Percentiles rank a stretch among this genome's conserved stretches.
phyloP scores from a whole-genome alignment of 176 grass and related monocot genomes.

The Juncus effusus region DNA sequence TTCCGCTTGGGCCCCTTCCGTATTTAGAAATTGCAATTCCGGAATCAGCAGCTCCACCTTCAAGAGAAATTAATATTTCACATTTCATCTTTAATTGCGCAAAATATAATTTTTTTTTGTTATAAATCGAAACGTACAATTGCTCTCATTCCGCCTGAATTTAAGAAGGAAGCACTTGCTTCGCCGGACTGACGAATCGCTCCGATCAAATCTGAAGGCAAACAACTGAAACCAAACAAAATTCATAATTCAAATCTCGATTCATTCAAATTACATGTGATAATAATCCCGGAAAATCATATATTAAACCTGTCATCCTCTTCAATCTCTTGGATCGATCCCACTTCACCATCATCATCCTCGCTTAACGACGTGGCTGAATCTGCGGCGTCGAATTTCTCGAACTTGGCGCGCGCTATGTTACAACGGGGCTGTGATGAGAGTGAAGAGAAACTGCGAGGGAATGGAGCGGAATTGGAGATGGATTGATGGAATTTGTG shows the following conservation, averaged over 20 bases:
- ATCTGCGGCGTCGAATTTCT: conserved; percentile 68
- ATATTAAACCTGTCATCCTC: conserved; percentile 58
- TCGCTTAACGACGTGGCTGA: background rate
- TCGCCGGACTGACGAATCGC: conserved; percentile 67
- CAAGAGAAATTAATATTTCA: conserved; percentile 7
- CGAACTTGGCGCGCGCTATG: conserved; percentile 53
- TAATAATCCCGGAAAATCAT: too few relatives aligned
- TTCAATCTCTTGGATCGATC: background rate
- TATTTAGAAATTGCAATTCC: conserved; percentile 85
- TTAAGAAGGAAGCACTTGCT: conserved; percentile 63
- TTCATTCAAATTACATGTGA: background rate
- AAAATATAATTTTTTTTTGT: background rate
- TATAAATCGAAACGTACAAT: conserved; percentile 39
- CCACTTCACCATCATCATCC: background rate
- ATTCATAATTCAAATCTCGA: background rate
- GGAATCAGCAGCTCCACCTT: conserved; percentile 91
- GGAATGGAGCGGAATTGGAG: background rate
- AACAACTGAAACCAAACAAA: conserved; percentile 38
- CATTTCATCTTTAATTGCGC: background rate
- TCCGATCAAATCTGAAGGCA: conserved; percentile 62
- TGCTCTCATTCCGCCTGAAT: conserved; percentile 62
- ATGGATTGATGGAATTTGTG: background rate
- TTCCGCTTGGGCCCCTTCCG: conserved; percentile 90
- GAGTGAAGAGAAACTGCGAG: background rate
- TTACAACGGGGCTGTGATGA: conserved; percentile 8